Percentiles rank a stretch among this genome's conserved stretches.
phyloP scores from a whole-genome alignment of 768 basidiomycete species.

The Termitomyces sp. region DNA sequence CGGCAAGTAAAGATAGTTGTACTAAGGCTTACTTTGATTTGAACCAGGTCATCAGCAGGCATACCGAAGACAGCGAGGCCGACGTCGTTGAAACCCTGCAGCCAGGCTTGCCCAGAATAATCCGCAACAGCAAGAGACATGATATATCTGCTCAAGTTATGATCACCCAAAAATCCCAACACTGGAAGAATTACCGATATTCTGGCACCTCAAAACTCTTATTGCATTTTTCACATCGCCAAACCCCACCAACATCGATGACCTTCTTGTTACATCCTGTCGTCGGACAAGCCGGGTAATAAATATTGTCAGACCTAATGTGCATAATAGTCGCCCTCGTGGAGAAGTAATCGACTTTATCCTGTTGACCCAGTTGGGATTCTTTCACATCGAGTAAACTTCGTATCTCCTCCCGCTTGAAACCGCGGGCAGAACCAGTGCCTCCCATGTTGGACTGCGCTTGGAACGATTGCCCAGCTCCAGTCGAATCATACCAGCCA shows the following conservation, averaged over 20 bases:
- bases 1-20: background rate
- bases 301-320: slow-evolving; percentile 75
- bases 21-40: slow-evolving; percentile 52
- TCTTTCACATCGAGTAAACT: slow-evolving; percentile 77
- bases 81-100: slow-evolving; percentile 93
- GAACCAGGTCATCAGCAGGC: slow-evolving; percentile 71
- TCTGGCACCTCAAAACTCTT: slow-evolving; percentile 65
- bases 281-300: slow-evolving; percentile 85
- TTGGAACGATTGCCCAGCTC: slow-evolving; percentile 60
- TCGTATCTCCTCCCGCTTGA: slow-evolving; percentile 71
- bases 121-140: slow-evolving; percentile 87
- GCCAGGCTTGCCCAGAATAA: slow-evolving; percentile 84
- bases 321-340: slow-evolving; percentile 82
- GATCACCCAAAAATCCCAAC: background rate
- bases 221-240: slow-evolving; percentile 94
- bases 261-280: slow-evolving; percentile 90
- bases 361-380: slow-evolving; percentile 65
- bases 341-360: slow-evolving; percentile 78
- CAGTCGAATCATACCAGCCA: slow-evolving; percentile 87
- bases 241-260: slow-evolving; percentile 56
- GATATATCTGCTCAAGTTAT: slow-evolving; percentile 51
- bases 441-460: slow-evolving; percentile 52
- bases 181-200: slow-evolving; percentile 54
- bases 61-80: slow-evolving; percentile 73
- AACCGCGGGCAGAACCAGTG: slow-evolving; percentile 30